A percentile compares a stretch with the other conserved stretches of the same genome.
Conservation (phyloP, 495 filamentous ascomycete species). For the Neurospora tetraspora region DNA sequence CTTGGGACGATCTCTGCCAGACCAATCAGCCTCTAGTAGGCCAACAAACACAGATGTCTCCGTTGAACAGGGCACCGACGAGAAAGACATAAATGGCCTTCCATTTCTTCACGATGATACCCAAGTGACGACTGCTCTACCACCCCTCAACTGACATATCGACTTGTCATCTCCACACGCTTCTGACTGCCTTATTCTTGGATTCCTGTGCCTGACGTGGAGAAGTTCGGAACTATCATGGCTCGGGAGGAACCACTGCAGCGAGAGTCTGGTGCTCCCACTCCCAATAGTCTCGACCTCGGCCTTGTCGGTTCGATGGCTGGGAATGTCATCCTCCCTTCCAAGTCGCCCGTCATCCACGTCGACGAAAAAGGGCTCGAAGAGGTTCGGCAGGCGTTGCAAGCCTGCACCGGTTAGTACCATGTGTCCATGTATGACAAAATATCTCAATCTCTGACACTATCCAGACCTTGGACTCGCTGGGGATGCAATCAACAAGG, state of each 20-base stretch:
- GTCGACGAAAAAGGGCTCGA: background rate
- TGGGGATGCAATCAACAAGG: constrained; percentile 22
- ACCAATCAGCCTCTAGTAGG: background rate
- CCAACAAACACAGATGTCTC: background rate
- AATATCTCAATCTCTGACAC: background rate
- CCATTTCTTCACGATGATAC: background rate
- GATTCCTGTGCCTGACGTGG: background rate
- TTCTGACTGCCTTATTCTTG: background rate
- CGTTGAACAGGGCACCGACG: background rate
- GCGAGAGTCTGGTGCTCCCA: background rate
- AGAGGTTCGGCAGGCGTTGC: constrained; percentile 10
- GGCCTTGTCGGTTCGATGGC: constrained; percentile 5
- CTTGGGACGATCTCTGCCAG: background rate
- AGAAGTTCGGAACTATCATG: background rate
- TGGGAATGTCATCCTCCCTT: background rate
- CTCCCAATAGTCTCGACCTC: background rate
- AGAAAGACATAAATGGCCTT: background rate
- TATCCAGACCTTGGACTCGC: constrained; percentile 25
- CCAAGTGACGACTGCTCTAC: background rate
- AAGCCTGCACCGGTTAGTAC: constrained; percentile 27
- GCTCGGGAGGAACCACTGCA: background rate
- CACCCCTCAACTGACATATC: background rate
- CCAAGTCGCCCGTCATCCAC: constrained; percentile 1
- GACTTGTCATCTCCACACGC: background rate
- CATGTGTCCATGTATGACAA: background rate